Percentiles rank a stretch among this genome's conserved stretches.
Conservation (phyloP, 306 rosid genomes). For the Rosa persica region DNA sequence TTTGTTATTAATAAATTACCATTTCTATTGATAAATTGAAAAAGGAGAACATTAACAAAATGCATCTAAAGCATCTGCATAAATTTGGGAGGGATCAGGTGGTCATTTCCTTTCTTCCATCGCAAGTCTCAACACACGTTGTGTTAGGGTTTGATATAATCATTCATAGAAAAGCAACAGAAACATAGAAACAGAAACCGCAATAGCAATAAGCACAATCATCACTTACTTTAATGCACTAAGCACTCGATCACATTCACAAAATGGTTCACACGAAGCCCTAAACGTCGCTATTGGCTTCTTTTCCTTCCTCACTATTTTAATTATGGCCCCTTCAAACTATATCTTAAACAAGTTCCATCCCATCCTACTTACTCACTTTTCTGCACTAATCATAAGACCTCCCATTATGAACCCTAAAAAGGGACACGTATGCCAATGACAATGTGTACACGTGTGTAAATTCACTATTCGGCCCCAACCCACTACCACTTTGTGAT, state of each 20-base stretch:
- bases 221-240: slow-evolving; percentile 19
- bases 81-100: no score
- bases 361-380: slow-evolving; percentile 27
- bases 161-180: neutral
- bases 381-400: slow-evolving; percentile 38
- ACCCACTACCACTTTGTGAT: slow-evolving; percentile 29
- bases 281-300: slow-evolving; percentile 29
- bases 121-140: neutral
- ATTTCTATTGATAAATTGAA: no score
- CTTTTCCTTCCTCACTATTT: neutral
- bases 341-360: slow-evolving; percentile 3
- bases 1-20: no score
- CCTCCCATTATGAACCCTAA: slow-evolving; percentile 38
- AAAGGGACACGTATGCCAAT: slow-evolving; percentile 23
- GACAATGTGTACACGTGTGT: slow-evolving; percentile 17
- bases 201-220: slow-evolving; percentile 28
- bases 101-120: neutral
- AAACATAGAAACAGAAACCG: slow-evolving; percentile 20
- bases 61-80: no score
- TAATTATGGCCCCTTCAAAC: slow-evolving; percentile 4
- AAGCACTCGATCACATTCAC: slow-evolving; percentile 26
- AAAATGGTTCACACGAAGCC: slow-evolving; percentile 27
- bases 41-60: no score
- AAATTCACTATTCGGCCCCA: slow-evolving; percentile 19
- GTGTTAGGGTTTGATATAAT: slow-evolving; percentile 7